Base-by-base conservation (phyloP, 441 rosid genomes). In the Francoa sonchifolia region DNA sequence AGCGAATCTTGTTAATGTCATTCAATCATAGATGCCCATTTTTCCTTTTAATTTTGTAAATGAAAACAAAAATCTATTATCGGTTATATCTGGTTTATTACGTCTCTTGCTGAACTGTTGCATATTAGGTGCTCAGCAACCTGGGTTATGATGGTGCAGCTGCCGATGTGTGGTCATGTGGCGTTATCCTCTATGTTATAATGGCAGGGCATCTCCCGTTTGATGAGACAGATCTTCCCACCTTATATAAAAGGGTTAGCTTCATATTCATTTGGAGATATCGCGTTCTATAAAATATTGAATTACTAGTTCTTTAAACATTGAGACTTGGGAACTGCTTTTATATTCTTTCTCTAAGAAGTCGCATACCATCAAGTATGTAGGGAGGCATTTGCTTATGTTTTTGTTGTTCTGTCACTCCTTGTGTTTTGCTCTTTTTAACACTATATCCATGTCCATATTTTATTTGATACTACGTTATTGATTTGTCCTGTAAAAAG, bases 141-240 rank as follows among this genome's bases (percentile, higher is more conserved):
- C 75, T 31, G 20, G 96, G 96, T 44, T 90, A 90, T 53, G 78
- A 74, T 54, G 98, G 98, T 45, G 82, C 96, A 34, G 77, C 83
- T 52, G 93, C 98, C 46, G 98, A 85, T 49, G 45, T 85, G 32
- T 90, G 98, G 96, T 90, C 98, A 39, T 90, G 93, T 31, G 98
- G 96, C 22, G 90, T 90, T 17, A 69, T 90, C 52, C 90, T 90
- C 44, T 90, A 66, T 48, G 83, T 90, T 62, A 63, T 85, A 19
- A 68, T 78, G 87, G 93, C 96, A 45, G 98, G 96, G 19, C 69
- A 66, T 71, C 77, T 78, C 49, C 95, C 98, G 32, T 90, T 90
- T 63, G 58, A 75, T 20, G 95, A 76, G 64, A 64, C 57, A 25
- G 95, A 90, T 59, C 83, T 90, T 55, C 85, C 96, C 33, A 55